Evolutionary conservation across 2,329 filamentous ascomycete genomes (phyloP).

Genomic region (Calonectria leucothoes): DNA sequence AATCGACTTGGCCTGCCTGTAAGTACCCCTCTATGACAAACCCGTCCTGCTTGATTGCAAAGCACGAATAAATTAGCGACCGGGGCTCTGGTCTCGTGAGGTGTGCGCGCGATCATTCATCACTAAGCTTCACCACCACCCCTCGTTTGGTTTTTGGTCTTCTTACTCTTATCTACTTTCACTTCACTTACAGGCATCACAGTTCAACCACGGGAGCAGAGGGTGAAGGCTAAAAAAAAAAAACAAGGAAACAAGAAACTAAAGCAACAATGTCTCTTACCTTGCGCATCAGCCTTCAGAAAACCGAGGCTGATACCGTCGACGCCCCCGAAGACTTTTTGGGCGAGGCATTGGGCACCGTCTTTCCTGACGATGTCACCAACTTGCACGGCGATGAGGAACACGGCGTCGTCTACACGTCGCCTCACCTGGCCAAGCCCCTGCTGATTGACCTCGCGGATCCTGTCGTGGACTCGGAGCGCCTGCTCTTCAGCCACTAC

Average conservation of each 20-base stretch:
- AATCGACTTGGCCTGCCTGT: not conserved
- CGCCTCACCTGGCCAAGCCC: slow-evolving; percentile 59
- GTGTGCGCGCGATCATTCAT: not conserved
- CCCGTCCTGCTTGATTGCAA: not conserved
- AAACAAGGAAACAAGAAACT: not conserved
- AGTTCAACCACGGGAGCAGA: not conserved
- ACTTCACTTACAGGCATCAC: not conserved
- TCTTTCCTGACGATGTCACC: slow-evolving; percentile 76
- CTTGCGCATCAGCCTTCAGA: slow-evolving; percentile 44
- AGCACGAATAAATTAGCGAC: not conserved
- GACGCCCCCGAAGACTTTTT: slow-evolving; percentile 69
- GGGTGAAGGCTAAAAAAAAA: not conserved
- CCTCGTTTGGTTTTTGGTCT: no score
- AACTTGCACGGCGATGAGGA: slow-evolving; percentile 74
- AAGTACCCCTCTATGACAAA: not conserved
- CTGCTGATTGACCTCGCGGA: slow-evolving; percentile 59
- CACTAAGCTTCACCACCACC: not conserved
- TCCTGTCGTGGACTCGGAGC: slow-evolving; percentile 63
- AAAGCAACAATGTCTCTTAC: slow-evolving; percentile 55
- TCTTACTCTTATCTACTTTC: not conserved
- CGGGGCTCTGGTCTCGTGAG: not conserved
- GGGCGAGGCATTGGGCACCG: slow-evolving; percentile 66
- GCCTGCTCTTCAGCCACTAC: slow-evolving; percentile 76
- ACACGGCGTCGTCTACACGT: slow-evolving; percentile 69
- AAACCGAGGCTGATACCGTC: slow-evolving; percentile 46